Evolutionary conservation across 2,329 filamentous ascomycete genomes (phyloP).

Genomic region (Beauveria australis): DNA sequence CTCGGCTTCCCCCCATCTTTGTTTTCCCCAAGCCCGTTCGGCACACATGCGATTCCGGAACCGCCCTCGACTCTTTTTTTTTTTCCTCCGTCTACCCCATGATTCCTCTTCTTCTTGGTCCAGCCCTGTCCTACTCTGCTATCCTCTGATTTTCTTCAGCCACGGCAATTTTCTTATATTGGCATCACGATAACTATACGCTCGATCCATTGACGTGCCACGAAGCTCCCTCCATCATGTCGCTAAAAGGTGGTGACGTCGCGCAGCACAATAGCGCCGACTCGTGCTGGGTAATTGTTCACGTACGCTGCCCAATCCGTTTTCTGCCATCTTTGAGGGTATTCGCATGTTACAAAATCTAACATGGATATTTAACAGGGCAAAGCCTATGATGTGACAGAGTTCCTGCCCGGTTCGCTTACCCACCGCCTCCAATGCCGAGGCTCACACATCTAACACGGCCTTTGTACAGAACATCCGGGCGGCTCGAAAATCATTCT

Average conservation of each 20-base stretch:
- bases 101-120: not conserved
- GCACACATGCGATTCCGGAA: not conserved
- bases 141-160: too few relatives aligned
- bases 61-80: not conserved
- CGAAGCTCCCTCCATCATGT: constrained; percentile 23
- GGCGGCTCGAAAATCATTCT: constrained; percentile 89
- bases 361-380: constrained; percentile 35
- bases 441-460: not conserved
- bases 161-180: not conserved
- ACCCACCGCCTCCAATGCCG: not conserved
- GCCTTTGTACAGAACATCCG: constrained; percentile 58
- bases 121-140: not conserved
- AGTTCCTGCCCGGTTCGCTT: constrained; percentile 64
- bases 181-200: not conserved
- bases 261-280: constrained; percentile 69
- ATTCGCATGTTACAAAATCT: not conserved
- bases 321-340: not conserved
- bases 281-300: constrained; percentile 87
- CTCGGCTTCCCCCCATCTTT: not conserved
- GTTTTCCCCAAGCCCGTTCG: not conserved
- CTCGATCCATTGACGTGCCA: not conserved
- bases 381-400: constrained; percentile 82
- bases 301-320: constrained; percentile 38
- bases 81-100: not conserved
- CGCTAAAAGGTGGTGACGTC: constrained; percentile 44